Base-by-base conservation (phyloP, 2,329 filamentous ascomycete species). In the Colletotrichum sansevieriae region DNA sequence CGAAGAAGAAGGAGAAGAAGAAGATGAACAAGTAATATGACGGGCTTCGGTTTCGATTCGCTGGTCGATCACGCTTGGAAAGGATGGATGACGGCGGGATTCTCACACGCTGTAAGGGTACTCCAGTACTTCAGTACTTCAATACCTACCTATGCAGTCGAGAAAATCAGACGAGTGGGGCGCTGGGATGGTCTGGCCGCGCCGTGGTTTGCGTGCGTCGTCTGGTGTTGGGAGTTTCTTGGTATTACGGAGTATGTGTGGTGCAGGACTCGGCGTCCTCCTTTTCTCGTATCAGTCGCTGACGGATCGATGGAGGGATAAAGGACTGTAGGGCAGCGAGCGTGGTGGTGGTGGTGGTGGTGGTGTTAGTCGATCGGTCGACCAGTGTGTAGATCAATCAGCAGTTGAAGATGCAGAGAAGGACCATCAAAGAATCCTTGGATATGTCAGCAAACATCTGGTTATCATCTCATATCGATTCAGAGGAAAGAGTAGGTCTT, bases 241-340 rank as follows among this genome's bases (percentile, higher is more conserved):
- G 65, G 65, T 68, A 51, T 46, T 68, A 41, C 56, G 47, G 55
- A 61, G 54, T 51, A 44, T 51, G 18, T 41, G 62, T 54, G 20
- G 52, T 29, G 39, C 56, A 65, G 56, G 47, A 54, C 56, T 66
- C 35, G 49, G 59, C 59, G 11, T 37, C 33, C 25, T 56, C 41
- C 35, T 60, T 33, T 56, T 56, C 55, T 68, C 55, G 55, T 68
- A 44, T 65, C 60, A 39, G 47, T 61, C 55, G 54, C n/a, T n/a
- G 47, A 61, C 20, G 60, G 29, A 63, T 63, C 51, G 62, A 61
- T 54, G 47, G 65, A 61, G 58, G 37, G 59, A 62, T 62, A 41
- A n/a, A 8, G 0, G 44, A 39, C 25, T 11, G 54, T 57, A 41
- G 33, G 52, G 52, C 33, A 29, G 49, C 22, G 25, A 52, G 2